Evolutionary conservation across 78 protist genomes (phyloP).

Genomic region (Dictyostelium citrinum): DNA sequence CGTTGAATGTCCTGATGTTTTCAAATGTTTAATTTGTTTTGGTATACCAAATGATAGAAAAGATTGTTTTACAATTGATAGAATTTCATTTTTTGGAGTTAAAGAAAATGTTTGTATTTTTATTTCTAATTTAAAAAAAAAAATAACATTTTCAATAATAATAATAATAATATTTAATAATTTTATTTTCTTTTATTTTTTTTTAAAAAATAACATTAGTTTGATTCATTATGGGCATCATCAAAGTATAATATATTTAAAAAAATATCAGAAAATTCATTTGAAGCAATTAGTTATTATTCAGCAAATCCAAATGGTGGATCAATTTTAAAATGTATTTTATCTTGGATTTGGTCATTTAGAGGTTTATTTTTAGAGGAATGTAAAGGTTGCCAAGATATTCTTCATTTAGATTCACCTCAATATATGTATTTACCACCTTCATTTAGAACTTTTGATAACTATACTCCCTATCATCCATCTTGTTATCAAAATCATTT

Average conservation of each 20-base stretch:
- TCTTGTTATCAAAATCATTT: slow-evolving; percentile 38
- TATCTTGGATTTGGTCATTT: slow-evolving; percentile 62
- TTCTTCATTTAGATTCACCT: slow-evolving; percentile 47
- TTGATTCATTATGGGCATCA: slow-evolving; percentile 65
- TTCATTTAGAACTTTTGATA: slow-evolving; percentile 59
- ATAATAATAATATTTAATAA: background rate
- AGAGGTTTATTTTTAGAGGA: slow-evolving; percentile 75
- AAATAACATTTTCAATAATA: background rate
- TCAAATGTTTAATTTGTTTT: slow-evolving; percentile 54
- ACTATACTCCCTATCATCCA: slow-evolving; percentile 58
- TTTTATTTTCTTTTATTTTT: background rate
- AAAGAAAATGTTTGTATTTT: slow-evolving; percentile 33
- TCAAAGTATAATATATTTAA: slow-evolving; percentile 60
- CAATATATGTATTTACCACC: slow-evolving; percentile 54
- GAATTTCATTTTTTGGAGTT: slow-evolving; percentile 57
- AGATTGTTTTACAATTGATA: slow-evolving; percentile 50
- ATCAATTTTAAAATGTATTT: slow-evolving; percentile 43
- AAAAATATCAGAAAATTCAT: slow-evolving; percentile 39
- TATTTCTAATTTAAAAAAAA: too few relatives aligned
- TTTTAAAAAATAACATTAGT: too few relatives aligned
- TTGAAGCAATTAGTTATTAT: slow-evolving; percentile 57
- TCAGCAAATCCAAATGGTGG: slow-evolving; percentile 10
- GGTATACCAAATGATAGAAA: slow-evolving; percentile 29
- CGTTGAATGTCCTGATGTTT: slow-evolving; percentile 39
- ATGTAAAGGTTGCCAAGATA: slow-evolving; percentile 53